Conservation (phyloP, 1,284 basidiomycete genomes). For the Cronartium ribicola region DNA sequence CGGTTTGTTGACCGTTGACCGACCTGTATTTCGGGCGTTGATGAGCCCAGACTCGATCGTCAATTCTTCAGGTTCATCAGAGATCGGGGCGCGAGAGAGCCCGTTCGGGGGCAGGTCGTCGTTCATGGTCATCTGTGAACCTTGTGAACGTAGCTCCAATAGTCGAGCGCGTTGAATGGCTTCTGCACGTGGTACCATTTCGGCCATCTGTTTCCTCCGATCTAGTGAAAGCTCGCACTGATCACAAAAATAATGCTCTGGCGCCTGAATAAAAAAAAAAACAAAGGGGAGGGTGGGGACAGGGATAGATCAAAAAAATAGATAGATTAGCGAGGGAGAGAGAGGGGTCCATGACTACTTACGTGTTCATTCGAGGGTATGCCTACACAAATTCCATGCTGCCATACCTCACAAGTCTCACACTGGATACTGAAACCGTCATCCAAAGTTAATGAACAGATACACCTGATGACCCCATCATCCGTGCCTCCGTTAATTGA, state of each 20-base stretch:
- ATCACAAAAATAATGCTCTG: conserved; percentile 60
- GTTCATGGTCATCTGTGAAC: neutral
- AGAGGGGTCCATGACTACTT: neutral
- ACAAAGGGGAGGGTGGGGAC: too few species aligned
- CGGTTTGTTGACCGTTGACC: conserved; percentile 14
- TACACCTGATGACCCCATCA: conserved; percentile 57
- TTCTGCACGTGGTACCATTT: conserved; percentile 29
- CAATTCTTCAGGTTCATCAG: too few species aligned
- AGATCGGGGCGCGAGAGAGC: neutral
- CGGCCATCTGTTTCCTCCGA: conserved; percentile 29
- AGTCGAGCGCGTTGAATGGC: conserved; percentile 37
- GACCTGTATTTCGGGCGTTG: conserved; percentile 19
- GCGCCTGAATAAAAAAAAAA: conserved; percentile 55
- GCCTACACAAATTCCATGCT: conserved; percentile 77
- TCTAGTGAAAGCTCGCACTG: conserved; percentile 48
- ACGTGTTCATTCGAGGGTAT: conserved; percentile 60
- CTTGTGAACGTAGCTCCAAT: conserved; percentile 14
- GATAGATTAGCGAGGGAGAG: too few species aligned
- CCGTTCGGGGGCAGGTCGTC: neutral
- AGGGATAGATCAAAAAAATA: too few species aligned
- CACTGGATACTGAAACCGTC: conserved; percentile 91
- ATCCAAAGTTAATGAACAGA: conserved; percentile 67
- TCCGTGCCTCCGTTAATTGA: conserved; percentile 14
- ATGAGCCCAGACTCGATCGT: too few species aligned
- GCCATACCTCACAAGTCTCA: conserved; percentile 82